Conservation (phyloP, 2,329 filamentous ascomycete species). For the Colletotrichum eleusines region DNA sequence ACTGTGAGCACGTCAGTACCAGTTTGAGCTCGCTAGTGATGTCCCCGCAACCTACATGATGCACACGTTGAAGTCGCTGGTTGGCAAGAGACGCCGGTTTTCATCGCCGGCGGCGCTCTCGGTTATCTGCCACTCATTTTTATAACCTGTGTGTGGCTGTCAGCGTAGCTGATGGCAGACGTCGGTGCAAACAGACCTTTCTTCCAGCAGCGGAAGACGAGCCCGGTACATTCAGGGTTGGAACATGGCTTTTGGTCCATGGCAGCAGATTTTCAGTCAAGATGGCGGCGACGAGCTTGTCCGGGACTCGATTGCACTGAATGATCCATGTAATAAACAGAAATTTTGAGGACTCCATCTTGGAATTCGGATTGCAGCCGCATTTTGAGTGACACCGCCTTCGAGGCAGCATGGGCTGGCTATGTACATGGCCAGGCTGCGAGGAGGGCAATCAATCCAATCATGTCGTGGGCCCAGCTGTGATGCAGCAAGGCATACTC, state of each 20-base stretch:
- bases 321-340: not conserved
- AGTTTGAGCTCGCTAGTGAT: too few relatives aligned
- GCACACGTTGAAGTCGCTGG: conserved; percentile 21
- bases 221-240: conserved; percentile 9
- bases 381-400: conserved; percentile 3
- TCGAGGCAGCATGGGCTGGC: conserved; percentile 9
- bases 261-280: not conserved
- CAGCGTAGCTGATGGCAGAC: not conserved
- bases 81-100: not conserved
- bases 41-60: conserved; percentile 22
- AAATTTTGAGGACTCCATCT: not conserved
- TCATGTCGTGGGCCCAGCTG: conserved; percentile 4
- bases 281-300: not conserved
- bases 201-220: conserved; percentile 24
- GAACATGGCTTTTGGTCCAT: conserved; percentile 6
- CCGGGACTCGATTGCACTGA: not conserved
- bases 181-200: conserved; percentile 13
- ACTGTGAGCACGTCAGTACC: conserved; percentile 41
- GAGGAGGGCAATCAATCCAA: conserved; percentile 12
- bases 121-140: not conserved
- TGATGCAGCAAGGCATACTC: conserved; percentile 4
- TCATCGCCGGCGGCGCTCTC: not conserved
- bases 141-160: not conserved
- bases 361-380: conserved; percentile 12
- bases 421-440: conserved; percentile 4